phyloP scores from a whole-genome alignment of 371 early-diverging fungal genomes.

The Chytridium lagenaria region DNA sequence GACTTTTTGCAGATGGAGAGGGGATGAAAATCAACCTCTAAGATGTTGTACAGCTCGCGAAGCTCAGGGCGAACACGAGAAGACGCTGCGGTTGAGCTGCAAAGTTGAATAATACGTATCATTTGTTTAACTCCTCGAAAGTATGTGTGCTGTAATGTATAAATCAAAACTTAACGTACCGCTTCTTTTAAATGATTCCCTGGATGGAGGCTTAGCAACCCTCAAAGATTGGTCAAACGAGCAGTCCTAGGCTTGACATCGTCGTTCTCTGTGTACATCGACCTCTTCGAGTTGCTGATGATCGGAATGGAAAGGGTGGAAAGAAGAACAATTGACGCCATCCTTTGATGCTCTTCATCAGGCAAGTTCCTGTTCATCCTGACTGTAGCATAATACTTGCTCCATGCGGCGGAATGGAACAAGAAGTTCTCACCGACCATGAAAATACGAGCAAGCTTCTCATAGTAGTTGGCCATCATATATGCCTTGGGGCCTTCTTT shows the following conservation, averaged over 20 bases:
- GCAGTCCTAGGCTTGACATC: slow-evolving; percentile 85
- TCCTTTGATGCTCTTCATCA: slow-evolving; percentile 59
- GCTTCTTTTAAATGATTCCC: slow-evolving; percentile 92
- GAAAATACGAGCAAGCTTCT: slow-evolving; percentile 94
- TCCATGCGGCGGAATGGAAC: slow-evolving; percentile 97
- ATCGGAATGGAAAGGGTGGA: slow-evolving; percentile 85
- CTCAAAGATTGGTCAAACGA: slow-evolving; percentile 89
- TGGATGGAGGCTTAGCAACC: slow-evolving; percentile 82
- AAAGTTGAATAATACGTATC: neutral
- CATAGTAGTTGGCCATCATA: slow-evolving; percentile 97
- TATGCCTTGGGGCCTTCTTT: slow-evolving; percentile 88
- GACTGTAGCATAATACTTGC: slow-evolving; percentile 75
- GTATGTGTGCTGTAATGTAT: no score
- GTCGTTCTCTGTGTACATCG: slow-evolving; percentile 70
- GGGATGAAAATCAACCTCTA: slow-evolving; percentile 97
- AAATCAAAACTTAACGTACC: no score
- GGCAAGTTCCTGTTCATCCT: slow-evolving; percentile 55
- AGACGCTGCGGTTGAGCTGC: slow-evolving; percentile 77
- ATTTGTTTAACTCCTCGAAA: no score
- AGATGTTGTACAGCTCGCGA: slow-evolving; percentile 88
- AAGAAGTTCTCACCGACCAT: slow-evolving; percentile 95
- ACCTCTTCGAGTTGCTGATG: slow-evolving; percentile 79
- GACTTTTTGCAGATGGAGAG: slow-evolving; percentile 94
- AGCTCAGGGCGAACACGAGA: slow-evolving; percentile 89
- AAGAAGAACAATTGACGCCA: slow-evolving; percentile 90